These are phyloP conservation scores for Penicillium subrubescens DNA, from an alignment of 495 filamentous ascomycete species.

Conservation along the genomic window DNA sequence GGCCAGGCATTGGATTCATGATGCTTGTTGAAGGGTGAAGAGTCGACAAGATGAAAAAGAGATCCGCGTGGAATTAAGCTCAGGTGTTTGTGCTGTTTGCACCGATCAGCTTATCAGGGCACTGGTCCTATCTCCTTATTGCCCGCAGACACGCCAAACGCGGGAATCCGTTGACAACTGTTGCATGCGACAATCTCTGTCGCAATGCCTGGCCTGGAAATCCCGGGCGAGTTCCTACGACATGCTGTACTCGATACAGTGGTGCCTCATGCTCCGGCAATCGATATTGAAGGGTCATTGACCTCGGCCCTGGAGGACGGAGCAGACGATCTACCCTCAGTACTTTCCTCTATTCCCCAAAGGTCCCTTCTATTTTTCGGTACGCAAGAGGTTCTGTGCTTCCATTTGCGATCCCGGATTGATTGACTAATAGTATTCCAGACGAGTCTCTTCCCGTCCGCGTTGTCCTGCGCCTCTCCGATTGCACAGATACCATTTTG, in stretches of 20 bases:
- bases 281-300: constrained; percentile 65
- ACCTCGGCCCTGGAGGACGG: constrained; percentile 49
- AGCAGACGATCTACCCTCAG: constrained; percentile 46
- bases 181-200: constrained; percentile 30
- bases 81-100: constrained; percentile 41
- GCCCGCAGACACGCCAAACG: constrained; percentile 5
- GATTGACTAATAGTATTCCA: constrained; percentile 66
- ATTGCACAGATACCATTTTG: constrained; percentile 59
- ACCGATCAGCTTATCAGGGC: constrained; percentile 22
- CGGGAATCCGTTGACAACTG: constrained; percentile 7
- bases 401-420: constrained; percentile 35
- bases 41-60: constrained; percentile 23
- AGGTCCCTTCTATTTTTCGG: constrained; percentile 68
- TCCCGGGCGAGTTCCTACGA: constrained; percentile 64
- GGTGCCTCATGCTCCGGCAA: constrained; percentile 68
- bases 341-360: constrained; percentile 53
- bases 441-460: constrained; percentile 79
- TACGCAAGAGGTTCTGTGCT: constrained; percentile 40
- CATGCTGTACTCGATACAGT: constrained; percentile 76
- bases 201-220: constrained; percentile 45
- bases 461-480: constrained; percentile 69
- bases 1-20: constrained; percentile 68
- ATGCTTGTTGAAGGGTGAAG: constrained; percentile 13
- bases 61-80: constrained; percentile 24
- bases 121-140: constrained; percentile 20